These are phyloP conservation scores for Moniliophthora roreri DNA, from an alignment of 1,284 basidiomycete species.

Conservation along the genomic window DNA sequence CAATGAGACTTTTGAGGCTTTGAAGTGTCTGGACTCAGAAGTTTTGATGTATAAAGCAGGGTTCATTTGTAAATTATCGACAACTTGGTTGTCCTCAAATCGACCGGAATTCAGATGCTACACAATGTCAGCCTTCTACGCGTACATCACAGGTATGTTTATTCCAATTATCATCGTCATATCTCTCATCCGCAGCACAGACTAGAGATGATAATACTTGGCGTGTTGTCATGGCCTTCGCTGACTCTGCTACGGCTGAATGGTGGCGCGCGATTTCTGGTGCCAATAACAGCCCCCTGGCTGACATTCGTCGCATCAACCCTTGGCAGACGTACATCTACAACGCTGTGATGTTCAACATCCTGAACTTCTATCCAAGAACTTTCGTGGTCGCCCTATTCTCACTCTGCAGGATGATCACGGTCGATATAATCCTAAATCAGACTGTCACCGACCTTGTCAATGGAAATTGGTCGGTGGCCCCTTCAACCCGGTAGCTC, in stretches of 20 bases:
- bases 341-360: conserved; percentile 4
- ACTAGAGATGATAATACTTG: conserved; percentile 6
- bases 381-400: no score
- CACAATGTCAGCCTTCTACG: conserved; percentile 4
- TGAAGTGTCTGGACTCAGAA: no score
- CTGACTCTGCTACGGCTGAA: conserved; percentile 6
- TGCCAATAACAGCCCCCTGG: background rate
- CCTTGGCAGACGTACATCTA: conserved; percentile 7
- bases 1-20: no score
- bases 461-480: background rate
- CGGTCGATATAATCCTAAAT: no score
- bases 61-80: no score
- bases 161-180: background rate
- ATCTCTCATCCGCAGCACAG: background rate
- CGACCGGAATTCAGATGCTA: no score
- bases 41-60: no score
- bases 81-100: no score
- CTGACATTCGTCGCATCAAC: conserved; percentile 1
- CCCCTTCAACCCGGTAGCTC: background rate
- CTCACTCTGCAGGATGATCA: no score
- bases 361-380: background rate
- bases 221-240: conserved; percentile 5
- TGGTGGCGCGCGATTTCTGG: conserved; percentile 9
- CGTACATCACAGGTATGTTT: conserved; percentile 4
- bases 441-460: background rate